Evolutionary conservation across 116 monocot genomes (phyloP).

Genomic region (Zostera marina): DNA sequence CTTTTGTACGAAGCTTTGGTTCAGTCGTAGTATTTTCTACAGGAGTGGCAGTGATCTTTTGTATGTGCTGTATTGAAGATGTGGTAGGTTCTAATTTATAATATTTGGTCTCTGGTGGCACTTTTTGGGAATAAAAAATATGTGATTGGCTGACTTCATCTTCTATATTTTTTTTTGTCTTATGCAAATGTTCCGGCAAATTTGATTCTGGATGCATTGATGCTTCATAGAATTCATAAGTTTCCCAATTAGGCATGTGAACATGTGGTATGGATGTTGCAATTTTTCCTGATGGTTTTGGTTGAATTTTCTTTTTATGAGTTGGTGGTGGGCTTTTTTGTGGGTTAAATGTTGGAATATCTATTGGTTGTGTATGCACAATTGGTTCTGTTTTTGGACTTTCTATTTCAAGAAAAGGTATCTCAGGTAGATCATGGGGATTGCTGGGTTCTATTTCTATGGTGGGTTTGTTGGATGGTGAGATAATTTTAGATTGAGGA

Average conservation of each 20-base stretch:
- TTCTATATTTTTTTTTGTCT: background rate
- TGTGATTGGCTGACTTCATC: background rate
- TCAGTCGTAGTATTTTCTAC: background rate
- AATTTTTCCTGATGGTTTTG: background rate
- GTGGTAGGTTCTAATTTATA: background rate
- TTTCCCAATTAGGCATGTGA: too few relatives aligned
- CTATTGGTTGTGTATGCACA: too few relatives aligned
- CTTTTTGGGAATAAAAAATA: background rate
- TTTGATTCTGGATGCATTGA: background rate
- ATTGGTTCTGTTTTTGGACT: too few relatives aligned
- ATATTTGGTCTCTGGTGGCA: background rate
- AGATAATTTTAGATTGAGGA: too few relatives aligned
- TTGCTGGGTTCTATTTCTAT: too few relatives aligned
- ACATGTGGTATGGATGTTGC: background rate
- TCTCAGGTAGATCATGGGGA: too few relatives aligned
- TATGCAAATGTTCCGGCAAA: background rate
- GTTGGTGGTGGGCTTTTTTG: too few relatives aligned
- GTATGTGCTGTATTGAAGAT: background rate
- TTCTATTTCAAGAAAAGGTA: too few relatives aligned
- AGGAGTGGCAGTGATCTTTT: background rate
- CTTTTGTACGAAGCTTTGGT: background rate
- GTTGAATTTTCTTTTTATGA: too few relatives aligned
- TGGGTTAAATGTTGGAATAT: too few relatives aligned
- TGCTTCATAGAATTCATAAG: background rate
- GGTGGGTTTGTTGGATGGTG: too few relatives aligned